Evolutionary conservation across 2,329 filamentous ascomycete genomes (phyloP), one percentile per base, ranked within the genome.

Genomic region (Lomentospora prolificans): DNA sequence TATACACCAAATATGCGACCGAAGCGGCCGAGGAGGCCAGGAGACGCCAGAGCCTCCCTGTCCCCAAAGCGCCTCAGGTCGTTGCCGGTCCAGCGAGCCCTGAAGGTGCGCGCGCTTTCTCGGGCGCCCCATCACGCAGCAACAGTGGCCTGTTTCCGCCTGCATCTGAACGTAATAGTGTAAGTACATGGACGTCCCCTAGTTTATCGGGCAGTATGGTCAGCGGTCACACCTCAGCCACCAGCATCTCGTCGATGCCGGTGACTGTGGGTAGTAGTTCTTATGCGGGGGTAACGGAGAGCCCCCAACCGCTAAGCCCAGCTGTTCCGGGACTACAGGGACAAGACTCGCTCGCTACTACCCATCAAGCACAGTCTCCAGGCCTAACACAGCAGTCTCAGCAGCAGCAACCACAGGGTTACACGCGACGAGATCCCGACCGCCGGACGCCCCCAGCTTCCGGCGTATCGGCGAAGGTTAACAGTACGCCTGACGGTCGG

Each of bases 281-380:
- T 17, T 84, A 90, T 60, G 79, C 81, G 55, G 79, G 74, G 57
- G 87, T 95, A 74, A 94, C 87, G 3, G 90, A 96, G 69, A 95
- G 89, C 61, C 90, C 90, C 0, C 95, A 91, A 65, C 86, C 90
- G 3, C 75, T 95, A 41, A 90, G 85, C 58, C 86, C 87, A n/a
- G 77, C 77, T 17, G 75, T 70, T 24, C 36, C 27, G 63, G 55
- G 66, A 17, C 51, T 48, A 19, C 77, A 66, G 65, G 76, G 19
- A 75, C 85, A 52, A 24, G 27, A 33, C 27, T 33, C n/a, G 27
- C 14, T 5, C 3, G n/a, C n/a, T 9, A 9, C 17, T 33, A 0
- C 25, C 12, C 19, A 14, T 31, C 25, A 50, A 33, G 24, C n/a
- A 44, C 77, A 81, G 55, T 87, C 84, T 30, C 84, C 84, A n/a